Percentiles rank a stretch among this genome's conserved stretches.
phyloP scores from a whole-genome alignment of 2,329 filamentous ascomycete genomes.

The Colletotrichum musae region DNA sequence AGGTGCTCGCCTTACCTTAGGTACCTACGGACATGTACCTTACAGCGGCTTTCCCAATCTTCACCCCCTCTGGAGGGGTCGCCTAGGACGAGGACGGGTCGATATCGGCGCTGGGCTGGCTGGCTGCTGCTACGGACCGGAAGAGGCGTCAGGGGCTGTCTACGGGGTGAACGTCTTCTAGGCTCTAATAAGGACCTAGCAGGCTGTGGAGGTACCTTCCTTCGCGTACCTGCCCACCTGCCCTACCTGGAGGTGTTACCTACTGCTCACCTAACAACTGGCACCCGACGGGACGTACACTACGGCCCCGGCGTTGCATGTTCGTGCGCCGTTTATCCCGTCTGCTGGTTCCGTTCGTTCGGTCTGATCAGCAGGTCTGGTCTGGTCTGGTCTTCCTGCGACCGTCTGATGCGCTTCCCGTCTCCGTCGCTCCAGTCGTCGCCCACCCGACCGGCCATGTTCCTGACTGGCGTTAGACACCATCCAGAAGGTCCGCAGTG shows the following conservation, averaged over 20 bases:
- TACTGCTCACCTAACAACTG: background rate
- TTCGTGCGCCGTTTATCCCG: constrained; percentile 21
- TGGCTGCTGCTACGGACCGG: constrained; percentile 18
- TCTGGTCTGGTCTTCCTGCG: constrained; percentile 2
- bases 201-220: too few relatives aligned
- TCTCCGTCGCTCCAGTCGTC: constrained; percentile 15
- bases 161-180: constrained; percentile 14
- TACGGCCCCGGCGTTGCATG: constrained; percentile 20
- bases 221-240: too few relatives aligned
- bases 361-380: background rate
- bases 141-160: constrained; percentile 28
- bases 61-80: constrained; percentile 2
- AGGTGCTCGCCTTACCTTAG: too few relatives aligned
- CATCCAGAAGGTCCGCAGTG: constrained; percentile 27
- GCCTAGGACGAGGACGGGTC: background rate
- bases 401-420: too few relatives aligned
- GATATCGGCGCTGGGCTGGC: background rate
- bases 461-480: constrained; percentile 34
- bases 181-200: too few relatives aligned
- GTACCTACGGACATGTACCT: too few relatives aligned
- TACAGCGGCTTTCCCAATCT: constrained; percentile 7
- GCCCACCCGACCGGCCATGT: constrained; percentile 37
- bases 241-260: too few relatives aligned
- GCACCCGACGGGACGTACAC: background rate
- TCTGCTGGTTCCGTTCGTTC: constrained; percentile 15